Base-by-base conservation (phyloP, 2,329 filamentous ascomycete species). In the Fusarium sp. region DNA sequence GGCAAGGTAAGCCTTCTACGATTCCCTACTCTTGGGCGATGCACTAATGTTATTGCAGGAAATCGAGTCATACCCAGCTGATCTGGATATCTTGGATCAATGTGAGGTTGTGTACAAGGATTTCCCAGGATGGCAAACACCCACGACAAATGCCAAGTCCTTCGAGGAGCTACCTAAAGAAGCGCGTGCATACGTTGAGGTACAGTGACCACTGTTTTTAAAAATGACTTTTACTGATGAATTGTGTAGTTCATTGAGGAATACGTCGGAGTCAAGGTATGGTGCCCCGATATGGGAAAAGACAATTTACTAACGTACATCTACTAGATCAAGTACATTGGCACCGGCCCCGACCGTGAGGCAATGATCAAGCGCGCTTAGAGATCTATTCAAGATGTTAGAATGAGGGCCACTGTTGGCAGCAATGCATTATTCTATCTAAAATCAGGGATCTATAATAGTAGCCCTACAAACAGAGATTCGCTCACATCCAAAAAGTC, bases 41-140 rank as follows among this genome's bases (percentile, higher is more conserved):
- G 4, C 17, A 26, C 9, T 52, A 5, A 52, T 36, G 2, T 12
- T 26, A 1, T 33, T 52, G 45, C 15, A 78, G 73, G 79, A 79
- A 65, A 57, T 80, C 10, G 70, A 73, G 24, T 89, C 87, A 18
- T 94, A 93, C 86, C 93, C 88, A 9, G 90, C 91, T 13, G 89
- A 92, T 77, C 85, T 90, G 22, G 83, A 85, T 47, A 80, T 87
- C 41, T 84, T 94, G 22, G 87, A 88, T 35, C 84, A 85, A 59
- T 86, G 90, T 62, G 88, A 92, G 78, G 90, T 93, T 24, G 86
- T 90, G 42, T 94, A 94, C 82, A 86, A 90, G 77, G 92, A 90
- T 60, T 82, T 95, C 66, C 86, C 88, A 24, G 93, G 93, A 54
- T 95, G 92, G 93, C 87, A 92, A 78, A 86, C 85, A 78, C 84